Evolutionary conservation across 345 rosid genomes (phyloP).

Genomic region (Adansonia digitata): DNA sequence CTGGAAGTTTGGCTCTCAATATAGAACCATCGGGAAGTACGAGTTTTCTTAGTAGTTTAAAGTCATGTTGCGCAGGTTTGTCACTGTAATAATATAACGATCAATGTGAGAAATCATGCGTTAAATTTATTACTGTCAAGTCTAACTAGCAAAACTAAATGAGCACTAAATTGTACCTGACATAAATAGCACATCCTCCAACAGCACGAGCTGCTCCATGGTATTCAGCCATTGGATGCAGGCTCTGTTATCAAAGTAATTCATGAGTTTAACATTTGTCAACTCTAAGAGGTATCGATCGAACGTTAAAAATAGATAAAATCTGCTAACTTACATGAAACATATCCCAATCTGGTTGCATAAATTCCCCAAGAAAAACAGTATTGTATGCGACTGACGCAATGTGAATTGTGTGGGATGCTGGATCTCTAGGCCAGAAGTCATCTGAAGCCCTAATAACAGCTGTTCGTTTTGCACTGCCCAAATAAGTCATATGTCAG

Average conservation of each 20-base stretch:
- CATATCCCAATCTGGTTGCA: slow-evolving; percentile 83
- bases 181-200: slow-evolving; percentile 59
- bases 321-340: slow-evolving; percentile 46
- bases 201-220: slow-evolving; percentile 69
- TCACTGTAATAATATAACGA: slow-evolving; percentile 31
- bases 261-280: neutral
- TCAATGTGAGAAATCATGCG: neutral
- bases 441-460: slow-evolving; percentile 64
- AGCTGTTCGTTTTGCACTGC: slow-evolving; percentile 52
- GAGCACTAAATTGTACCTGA: slow-evolving; percentile 33
- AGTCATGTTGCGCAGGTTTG: slow-evolving; percentile 69
- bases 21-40: slow-evolving; percentile 67
- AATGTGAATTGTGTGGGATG: slow-evolving; percentile 68
- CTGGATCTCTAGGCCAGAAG: slow-evolving; percentile 68
- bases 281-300: neutral
- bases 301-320: neutral
- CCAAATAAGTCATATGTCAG: neutral
- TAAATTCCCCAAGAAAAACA: slow-evolving; percentile 62
- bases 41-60: slow-evolving; percentile 52
- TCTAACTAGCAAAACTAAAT: neutral
- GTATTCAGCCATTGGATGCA: slow-evolving; percentile 70
- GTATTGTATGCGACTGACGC: slow-evolving; percentile 70
- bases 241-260: slow-evolving; percentile 35
- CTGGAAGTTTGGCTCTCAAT: slow-evolving; percentile 64
- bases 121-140: neutral